Evolutionary conservation across 768 basidiomycete genomes (phyloP).

Genomic region (Pholiota molesta): DNA sequence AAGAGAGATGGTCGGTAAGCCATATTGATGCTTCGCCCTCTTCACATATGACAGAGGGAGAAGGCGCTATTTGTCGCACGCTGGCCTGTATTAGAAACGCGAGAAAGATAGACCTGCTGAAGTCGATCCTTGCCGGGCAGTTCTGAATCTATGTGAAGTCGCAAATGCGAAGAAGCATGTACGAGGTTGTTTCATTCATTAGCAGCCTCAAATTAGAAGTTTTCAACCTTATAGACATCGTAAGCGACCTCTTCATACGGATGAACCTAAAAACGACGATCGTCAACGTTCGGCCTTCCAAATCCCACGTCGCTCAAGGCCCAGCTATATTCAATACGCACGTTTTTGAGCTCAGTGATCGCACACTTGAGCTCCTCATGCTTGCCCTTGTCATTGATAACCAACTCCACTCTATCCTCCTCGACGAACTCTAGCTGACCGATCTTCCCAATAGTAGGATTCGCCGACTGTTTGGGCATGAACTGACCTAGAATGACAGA

Average conservation of each 20-base stretch:
- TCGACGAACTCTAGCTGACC: slow-evolving; percentile 51
- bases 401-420: slow-evolving; percentile 55
- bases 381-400: slow-evolving; percentile 42
- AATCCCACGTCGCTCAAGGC: not conserved
- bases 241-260: slow-evolving; percentile 63
- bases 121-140: not conserved
- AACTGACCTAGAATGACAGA: slow-evolving; percentile 45
- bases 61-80: slow-evolving; percentile 1
- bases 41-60: not conserved
- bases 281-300: not conserved
- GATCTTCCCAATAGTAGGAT: slow-evolving; percentile 45
- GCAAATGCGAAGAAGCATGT: not conserved
- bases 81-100: not conserved
- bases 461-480: slow-evolving; percentile 41
- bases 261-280: slow-evolving; percentile 40
- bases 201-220: slow-evolving; percentile 31
- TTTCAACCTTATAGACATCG: slow-evolving; percentile 54
- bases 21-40: slow-evolving; percentile 4
- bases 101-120: not conserved
- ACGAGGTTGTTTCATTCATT: not conserved
- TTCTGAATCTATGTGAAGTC: not conserved
- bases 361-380: slow-evolving; percentile 40
- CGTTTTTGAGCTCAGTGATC: slow-evolving; percentile 49
- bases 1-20: not conserved
- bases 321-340: slow-evolving; percentile 27